Conservation (phyloP, 1,284 basidiomycete genomes). For the Trichosporon inkin region DNA sequence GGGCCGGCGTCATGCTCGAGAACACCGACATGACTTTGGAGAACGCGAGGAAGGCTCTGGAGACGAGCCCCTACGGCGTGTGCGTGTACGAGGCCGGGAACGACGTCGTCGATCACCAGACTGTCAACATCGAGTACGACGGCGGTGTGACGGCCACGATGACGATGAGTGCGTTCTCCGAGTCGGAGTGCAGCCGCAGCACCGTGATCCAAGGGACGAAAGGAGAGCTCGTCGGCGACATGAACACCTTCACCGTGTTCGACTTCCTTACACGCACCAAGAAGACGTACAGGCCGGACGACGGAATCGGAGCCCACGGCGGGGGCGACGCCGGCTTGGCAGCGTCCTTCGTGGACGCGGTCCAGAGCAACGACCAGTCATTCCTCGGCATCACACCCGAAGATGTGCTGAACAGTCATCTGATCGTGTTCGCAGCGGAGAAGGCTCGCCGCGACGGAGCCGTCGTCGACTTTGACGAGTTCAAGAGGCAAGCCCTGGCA, state of each 20-base stretch:
- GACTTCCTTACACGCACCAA: slow-evolving; percentile 62
- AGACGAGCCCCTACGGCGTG: slow-evolving; percentile 65
- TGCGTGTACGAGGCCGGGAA: slow-evolving; percentile 79
- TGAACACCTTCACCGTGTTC: slow-evolving; percentile 65
- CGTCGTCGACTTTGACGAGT: slow-evolving; percentile 57
- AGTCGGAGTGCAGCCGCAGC: slow-evolving; percentile 66
- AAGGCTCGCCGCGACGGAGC: slow-evolving; percentile 62
- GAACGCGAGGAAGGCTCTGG: slow-evolving; percentile 63
- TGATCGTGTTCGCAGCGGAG: slow-evolving; percentile 81
- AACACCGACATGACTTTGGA: slow-evolving; percentile 68
- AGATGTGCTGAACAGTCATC: slow-evolving; percentile 69
- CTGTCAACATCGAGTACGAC: slow-evolving; percentile 76
- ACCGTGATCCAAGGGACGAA: slow-evolving; percentile 73
- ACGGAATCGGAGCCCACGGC: slow-evolving; percentile 67
- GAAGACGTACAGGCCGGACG: slow-evolving; percentile 56
- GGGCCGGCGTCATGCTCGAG: slow-evolving; percentile 58
- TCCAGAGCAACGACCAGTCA: slow-evolving; percentile 57
- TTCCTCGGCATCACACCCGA: slow-evolving; percentile 60
- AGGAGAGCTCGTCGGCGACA: slow-evolving; percentile 78
- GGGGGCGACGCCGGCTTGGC: slow-evolving; percentile 74
- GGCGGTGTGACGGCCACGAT: slow-evolving; percentile 71
- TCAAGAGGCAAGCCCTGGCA: slow-evolving; percentile 26
- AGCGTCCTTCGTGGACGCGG: slow-evolving; percentile 66
- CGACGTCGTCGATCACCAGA: slow-evolving; percentile 76
- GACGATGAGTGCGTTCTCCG: slow-evolving; percentile 60